These are phyloP conservation scores for Nepenthes alata DNA, from an alignment of 179 eudicot genomes.

Conservation along the genomic window DNA sequence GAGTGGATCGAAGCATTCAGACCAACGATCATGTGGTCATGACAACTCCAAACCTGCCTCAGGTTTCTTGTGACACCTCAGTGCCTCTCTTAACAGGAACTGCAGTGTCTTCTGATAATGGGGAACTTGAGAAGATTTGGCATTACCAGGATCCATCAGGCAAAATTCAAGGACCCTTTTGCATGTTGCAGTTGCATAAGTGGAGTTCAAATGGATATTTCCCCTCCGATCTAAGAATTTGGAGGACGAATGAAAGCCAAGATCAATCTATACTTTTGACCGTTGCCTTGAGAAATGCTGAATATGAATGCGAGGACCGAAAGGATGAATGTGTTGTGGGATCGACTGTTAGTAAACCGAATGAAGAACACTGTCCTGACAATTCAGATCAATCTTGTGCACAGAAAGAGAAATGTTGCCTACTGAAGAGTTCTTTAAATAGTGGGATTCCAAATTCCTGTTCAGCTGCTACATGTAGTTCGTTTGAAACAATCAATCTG, in stretches of 20 bases:
- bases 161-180: slow-evolving; percentile 44
- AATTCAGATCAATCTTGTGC: neutral
- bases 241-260: slow-evolving; percentile 24
- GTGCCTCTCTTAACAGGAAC: slow-evolving; percentile 21
- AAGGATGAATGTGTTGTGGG: neutral
- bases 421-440: neutral
- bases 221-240: slow-evolving; percentile 37
- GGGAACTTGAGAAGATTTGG: slow-evolving; percentile 35
- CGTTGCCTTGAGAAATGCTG: slow-evolving; percentile 21
- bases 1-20: slow-evolving; percentile 23
- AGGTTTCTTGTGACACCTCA: slow-evolving; percentile 30
- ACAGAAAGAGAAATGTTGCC: neutral
- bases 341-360: neutral
- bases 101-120: slow-evolving; percentile 15
- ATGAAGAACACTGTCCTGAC: neutral
- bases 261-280: slow-evolving; percentile 27
- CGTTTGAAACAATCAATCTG: neutral
- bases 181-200: slow-evolving; percentile 35
- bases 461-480: neutral
- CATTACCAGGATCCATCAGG: slow-evolving; percentile 40
- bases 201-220: slow-evolving; percentile 38
- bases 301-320: slow-evolving; percentile 5
- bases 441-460: neutral
- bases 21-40: slow-evolving; percentile 24
- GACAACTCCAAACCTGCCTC: slow-evolving; percentile 19